Conservation (phyloP, 2,329 filamentous ascomycete species). For the Phaeoacremonium minimum region DNA sequence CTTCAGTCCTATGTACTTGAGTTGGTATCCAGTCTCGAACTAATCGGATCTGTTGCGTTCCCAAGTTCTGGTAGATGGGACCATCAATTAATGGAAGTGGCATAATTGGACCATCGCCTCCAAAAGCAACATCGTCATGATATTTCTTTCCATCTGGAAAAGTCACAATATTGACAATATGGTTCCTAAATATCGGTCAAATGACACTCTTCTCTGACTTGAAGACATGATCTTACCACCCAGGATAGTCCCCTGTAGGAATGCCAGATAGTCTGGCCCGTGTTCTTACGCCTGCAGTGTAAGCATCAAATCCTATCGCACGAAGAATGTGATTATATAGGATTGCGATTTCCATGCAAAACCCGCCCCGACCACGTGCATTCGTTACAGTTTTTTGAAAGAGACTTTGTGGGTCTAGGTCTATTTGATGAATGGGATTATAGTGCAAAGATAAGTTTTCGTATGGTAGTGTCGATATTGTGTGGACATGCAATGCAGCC, state of each 20-base stretch:
- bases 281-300: conserved; percentile 46
- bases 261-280: conserved; percentile 31
- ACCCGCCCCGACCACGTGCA: conserved; percentile 45
- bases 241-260: conserved; percentile 30
- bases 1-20: conserved; percentile 32
- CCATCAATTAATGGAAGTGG: conserved; percentile 49
- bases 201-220: too few species aligned
- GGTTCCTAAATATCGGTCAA: too few species aligned
- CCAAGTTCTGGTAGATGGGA: conserved; percentile 41
- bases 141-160: conserved; percentile 44
- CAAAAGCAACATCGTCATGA: conserved; percentile 60
- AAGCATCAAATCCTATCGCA: conserved; percentile 16
- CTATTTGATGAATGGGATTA: conserved; percentile 27
- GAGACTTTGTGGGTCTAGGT: conserved; percentile 39
- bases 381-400: conserved; percentile 43
- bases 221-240: too few species aligned
- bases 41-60: conserved; percentile 52
- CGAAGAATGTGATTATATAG: conserved; percentile 35
- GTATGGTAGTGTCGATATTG: conserved; percentile 48
- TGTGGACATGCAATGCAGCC: conserved; percentile 33
- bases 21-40: conserved; percentile 42
- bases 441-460: conserved; percentile 55
- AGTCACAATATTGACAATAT: conserved; percentile 59
- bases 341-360: conserved; percentile 56
- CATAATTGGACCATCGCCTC: conserved; percentile 53